phyloP scores from a whole-genome alignment of 1,284 basidiomycete species.

The Trametes pubescens region DNA sequence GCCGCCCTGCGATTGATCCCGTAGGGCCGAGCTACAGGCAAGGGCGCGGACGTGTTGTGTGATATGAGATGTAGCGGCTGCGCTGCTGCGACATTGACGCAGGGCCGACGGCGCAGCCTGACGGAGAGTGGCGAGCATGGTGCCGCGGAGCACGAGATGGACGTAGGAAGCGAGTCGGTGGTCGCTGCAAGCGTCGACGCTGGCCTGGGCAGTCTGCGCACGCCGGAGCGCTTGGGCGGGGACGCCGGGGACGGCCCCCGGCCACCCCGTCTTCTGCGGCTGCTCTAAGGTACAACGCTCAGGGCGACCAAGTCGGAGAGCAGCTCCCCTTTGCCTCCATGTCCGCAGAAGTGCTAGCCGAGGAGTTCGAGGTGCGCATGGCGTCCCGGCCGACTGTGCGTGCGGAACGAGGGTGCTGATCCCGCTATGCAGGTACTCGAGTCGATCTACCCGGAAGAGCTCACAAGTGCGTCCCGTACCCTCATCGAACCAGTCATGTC shows the following conservation, averaged over 20 bases:
- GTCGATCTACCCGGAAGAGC: slow-evolving; percentile 94
- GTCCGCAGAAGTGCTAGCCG: slow-evolving; percentile 69
- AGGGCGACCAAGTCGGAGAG: slow-evolving; percentile 5
- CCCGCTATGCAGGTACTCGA: slow-evolving; percentile 78
- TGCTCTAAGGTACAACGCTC: slow-evolving; percentile 9
- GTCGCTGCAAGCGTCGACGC: neutral
- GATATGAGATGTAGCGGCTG: neutral
- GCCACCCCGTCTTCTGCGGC: slow-evolving; percentile 15
- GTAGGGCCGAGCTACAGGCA: slow-evolving; percentile 9
- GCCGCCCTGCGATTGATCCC: neutral
- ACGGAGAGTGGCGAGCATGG: slow-evolving; percentile 23
- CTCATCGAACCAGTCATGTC: slow-evolving; percentile 39
- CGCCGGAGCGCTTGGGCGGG: slow-evolving; percentile 1
- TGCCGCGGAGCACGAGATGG: neutral
- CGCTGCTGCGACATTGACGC: slow-evolving; percentile 16
- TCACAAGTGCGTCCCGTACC: slow-evolving; percentile 77
- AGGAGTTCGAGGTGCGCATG: slow-evolving; percentile 86
- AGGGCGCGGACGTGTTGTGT: slow-evolving; percentile 5
- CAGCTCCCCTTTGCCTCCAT: slow-evolving; percentile 45
- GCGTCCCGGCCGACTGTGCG: neutral
- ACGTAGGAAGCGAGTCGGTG: neutral
- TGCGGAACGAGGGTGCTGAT: slow-evolving; percentile 3
- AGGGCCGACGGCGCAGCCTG: neutral
- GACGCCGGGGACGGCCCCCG: slow-evolving; percentile 14
- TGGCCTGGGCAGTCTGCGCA: neutral